Base-by-base conservation (phyloP, 148 eudicot genomes). In the Rhododendron molle region DNA sequence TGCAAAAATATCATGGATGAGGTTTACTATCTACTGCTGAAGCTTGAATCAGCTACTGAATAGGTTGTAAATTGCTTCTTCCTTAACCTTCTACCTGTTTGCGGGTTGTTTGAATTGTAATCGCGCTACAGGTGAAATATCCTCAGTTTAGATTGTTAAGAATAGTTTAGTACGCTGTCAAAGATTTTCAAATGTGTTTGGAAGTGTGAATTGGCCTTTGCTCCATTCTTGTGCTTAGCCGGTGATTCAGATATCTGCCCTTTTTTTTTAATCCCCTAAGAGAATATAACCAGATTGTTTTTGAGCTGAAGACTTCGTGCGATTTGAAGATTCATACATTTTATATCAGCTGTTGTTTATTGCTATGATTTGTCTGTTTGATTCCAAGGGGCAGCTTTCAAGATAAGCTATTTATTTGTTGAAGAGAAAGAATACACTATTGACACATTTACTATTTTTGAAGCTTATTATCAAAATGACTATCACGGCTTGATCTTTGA, bases 101-200 rank as follows among this genome's bases (percentile, higher is more conserved):
- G 56, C 7, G 0, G 21, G n/a, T 2, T 82, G 32, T 18, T 50
- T 4, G 28, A 18, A 30, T 32, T 18, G 3, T 30, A 49, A 80
- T n/a, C 62, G 11, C 65, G 7, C 81, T 28, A 15, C 32, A 3
- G 56, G 2, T 9, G 26, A 32, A 47, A 50, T 50, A 46, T 84
- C 80, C 47, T n/a, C 20, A 23, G 5, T 74, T 74, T 36, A 50
- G 85, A 49, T 84, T 50, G 65, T 74, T 32, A 56, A 74, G 80
- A 74, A 76, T 26, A 12, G 71, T 69, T 46, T 49, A 69, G 20
- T 83, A 44, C 36, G 43, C 43, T 49, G 28, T 18, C 56, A 71
- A 71, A 69, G 43, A 9, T 58, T n/a, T 38, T 20, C 52, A 65
- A 71, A 32, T 28, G 77, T 15, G 9, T n/a, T 7, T 71, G 56